phyloP scores from a whole-genome alignment of 1,284 basidiomycete species.

The Irpex sp. region DNA sequence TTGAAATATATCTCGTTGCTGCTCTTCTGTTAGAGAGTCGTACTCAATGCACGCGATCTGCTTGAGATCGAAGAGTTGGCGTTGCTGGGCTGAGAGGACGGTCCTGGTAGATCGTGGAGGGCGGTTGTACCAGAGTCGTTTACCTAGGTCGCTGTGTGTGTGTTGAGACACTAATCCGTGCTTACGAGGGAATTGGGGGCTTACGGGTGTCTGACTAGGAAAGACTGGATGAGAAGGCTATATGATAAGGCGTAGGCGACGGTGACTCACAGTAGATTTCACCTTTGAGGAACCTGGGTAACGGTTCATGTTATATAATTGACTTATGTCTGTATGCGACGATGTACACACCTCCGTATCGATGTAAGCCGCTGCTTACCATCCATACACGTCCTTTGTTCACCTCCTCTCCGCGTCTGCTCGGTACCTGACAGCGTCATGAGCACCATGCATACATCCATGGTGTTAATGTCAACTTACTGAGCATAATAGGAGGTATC shows the following conservation, averaged over 20 bases:
- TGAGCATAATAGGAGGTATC: slow-evolving; percentile 63
- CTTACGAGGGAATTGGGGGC: neutral
- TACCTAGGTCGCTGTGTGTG: neutral
- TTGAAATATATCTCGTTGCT: slow-evolving; percentile 75
- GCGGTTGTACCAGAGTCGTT: slow-evolving; percentile 54
- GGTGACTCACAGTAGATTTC: slow-evolving; percentile 26
- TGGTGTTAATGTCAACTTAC: slow-evolving; percentile 30
- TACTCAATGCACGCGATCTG: slow-evolving; percentile 76
- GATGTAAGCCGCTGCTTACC: slow-evolving; percentile 79
- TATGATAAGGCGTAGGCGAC: neutral
- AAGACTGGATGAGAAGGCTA: neutral
- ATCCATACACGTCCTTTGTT: slow-evolving; percentile 67
- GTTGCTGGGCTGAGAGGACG: slow-evolving; percentile 46
- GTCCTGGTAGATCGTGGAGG: slow-evolving; percentile 21
- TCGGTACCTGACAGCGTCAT: slow-evolving; percentile 36
- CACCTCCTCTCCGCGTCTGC: slow-evolving; percentile 46
- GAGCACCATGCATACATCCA: neutral
- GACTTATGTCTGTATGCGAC: neutral
- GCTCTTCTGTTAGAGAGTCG: slow-evolving; percentile 50
- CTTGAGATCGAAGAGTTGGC: slow-evolving; percentile 55
- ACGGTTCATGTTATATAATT: neutral
- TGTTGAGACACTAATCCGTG: neutral
- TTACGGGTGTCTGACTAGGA: slow-evolving; percentile 4
- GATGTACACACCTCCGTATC: slow-evolving; percentile 46
- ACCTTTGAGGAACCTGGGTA: neutral